Conservation (phyloP, 2,329 filamentous ascomycete species). For the Ceratocystis huliohia region DNA sequence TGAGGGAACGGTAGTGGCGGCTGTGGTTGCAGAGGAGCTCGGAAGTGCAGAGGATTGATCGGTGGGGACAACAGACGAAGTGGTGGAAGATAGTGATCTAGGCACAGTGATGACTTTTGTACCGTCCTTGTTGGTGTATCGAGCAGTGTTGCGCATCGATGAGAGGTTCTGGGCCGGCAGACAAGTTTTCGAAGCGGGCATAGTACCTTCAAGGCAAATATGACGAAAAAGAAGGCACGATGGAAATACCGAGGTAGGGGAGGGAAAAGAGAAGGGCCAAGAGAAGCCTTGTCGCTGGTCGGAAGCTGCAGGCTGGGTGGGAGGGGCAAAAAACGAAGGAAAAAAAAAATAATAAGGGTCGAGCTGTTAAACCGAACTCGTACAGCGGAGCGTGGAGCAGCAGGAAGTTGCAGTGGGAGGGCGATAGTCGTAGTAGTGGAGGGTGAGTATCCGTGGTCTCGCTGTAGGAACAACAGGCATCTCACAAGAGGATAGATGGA, state of each 20-base stretch:
- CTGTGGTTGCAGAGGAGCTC: neutral
- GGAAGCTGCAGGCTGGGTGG: neutral
- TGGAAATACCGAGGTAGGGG: neutral
- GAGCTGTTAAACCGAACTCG: slow-evolving; percentile 12
- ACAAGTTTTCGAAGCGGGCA: slow-evolving; percentile 43
- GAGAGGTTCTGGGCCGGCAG: slow-evolving; percentile 37
- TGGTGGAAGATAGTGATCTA: slow-evolving; percentile 37
- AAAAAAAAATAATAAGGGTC: slow-evolving; percentile 13
- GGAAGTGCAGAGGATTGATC: slow-evolving; percentile 30
- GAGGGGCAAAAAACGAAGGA: slow-evolving; percentile 10
- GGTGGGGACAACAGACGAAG: slow-evolving; percentile 32
- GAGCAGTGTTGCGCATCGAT: slow-evolving; percentile 43
- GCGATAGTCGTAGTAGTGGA: neutral
- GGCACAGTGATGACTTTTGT: slow-evolving; percentile 57
- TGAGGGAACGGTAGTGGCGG: neutral
- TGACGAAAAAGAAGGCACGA: neutral
- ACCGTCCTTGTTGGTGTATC: slow-evolving; percentile 56
- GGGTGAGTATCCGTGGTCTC: neutral
- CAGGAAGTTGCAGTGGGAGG: neutral
- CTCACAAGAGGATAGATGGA: neutral
- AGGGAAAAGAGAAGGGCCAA: neutral
- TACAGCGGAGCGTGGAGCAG: slow-evolving; percentile 10
- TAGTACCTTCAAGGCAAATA: slow-evolving; percentile 28
- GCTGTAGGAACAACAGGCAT: neutral
- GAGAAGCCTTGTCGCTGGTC: neutral